Evolutionary conservation across 2,329 filamentous ascomycete species (phyloP).

Genomic region (Alternaria brassicae): DNA sequence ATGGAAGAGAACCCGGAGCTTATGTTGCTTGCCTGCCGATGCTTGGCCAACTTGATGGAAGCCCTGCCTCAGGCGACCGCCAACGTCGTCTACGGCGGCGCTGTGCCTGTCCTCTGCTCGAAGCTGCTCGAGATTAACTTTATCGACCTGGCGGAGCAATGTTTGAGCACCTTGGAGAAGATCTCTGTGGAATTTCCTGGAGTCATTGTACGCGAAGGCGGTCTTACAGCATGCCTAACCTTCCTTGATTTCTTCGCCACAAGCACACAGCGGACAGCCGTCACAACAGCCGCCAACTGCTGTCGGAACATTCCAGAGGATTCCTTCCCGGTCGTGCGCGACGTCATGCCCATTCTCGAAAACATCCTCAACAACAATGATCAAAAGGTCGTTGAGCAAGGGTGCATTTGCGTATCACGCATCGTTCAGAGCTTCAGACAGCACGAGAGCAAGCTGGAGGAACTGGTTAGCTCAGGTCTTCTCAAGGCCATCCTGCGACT

Average conservation of each 20-base stretch:
- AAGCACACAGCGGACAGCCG: conserved; percentile 93
- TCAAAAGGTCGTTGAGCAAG: conserved; percentile 95
- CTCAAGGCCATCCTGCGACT: conserved; percentile 85
- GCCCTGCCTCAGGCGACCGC: conserved; percentile 90
- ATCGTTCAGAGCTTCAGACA: conserved; percentile 98
- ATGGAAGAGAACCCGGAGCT: conserved; percentile 93
- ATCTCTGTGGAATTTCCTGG: conserved; percentile 96
- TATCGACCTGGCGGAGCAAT: conserved; percentile 96
- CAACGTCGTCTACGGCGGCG: conserved; percentile 96
- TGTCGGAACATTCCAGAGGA: conserved; percentile 96
- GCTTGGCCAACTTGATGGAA: conserved; percentile 97
- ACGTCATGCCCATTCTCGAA: conserved; percentile 95
- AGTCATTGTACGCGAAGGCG: conserved; percentile 94
- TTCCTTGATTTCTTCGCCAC: conserved; percentile 98
- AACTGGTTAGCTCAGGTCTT: conserved; percentile 87
- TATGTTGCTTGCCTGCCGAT: conserved; percentile 95
- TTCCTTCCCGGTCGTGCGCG: conserved; percentile 86
- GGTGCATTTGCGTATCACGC: conserved; percentile 90
- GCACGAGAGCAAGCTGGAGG: conserved; percentile 85
- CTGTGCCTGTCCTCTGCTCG: conserved; percentile 91
- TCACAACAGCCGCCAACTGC: conserved; percentile 97
- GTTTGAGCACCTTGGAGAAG: conserved; percentile 94
- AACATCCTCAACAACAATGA: conserved; percentile 91
- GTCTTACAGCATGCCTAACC: conserved; percentile 91
- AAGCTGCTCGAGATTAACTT: conserved; percentile 96